phyloP scores from a whole-genome alignment of 179 eudicot species.

The Drosera spatulata region DNA sequence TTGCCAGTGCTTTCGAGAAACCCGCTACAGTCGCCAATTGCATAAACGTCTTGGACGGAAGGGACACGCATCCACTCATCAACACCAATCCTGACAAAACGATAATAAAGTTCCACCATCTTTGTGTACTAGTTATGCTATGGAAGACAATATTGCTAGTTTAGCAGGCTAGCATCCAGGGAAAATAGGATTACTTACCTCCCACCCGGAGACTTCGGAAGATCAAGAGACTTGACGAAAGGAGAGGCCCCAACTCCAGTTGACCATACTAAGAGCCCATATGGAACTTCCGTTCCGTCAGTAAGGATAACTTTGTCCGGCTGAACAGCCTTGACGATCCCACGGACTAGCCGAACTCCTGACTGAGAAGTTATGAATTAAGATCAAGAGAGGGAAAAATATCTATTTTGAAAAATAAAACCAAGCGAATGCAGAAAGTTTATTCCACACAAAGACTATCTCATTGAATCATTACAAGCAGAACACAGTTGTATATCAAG shows the following conservation, averaged over 20 bases:
- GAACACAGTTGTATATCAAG: background rate
- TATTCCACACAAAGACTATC: too few relatives aligned
- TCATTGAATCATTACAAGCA: too few relatives aligned
- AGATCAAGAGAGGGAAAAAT: too few relatives aligned
- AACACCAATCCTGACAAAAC: conserved; percentile 57
- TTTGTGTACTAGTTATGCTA: background rate
- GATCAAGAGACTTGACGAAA: conserved; percentile 50
- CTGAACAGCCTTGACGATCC: conserved; percentile 87
- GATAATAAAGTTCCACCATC: background rate
- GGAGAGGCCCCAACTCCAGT: conserved; percentile 97
- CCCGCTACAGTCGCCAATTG: conserved; percentile 95
- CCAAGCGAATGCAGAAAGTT: too few relatives aligned
- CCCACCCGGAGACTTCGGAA: conserved; percentile 86
- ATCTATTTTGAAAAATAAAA: conserved; percentile 11
- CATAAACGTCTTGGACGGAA: conserved; percentile 63
- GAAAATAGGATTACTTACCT: conserved; percentile 31
- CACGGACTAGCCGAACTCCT: conserved; percentile 94
- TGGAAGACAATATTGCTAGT: background rate
- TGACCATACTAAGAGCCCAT: conserved; percentile 96
- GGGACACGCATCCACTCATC: conserved; percentile 95
- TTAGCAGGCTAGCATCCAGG: background rate
- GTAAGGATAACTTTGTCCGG: conserved; percentile 61
- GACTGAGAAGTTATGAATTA: conserved; percentile 30
- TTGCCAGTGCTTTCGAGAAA: conserved; percentile 89
- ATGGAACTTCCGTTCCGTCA: conserved; percentile 87